phyloP scores from a whole-genome alignment of 129 eudicot genomes.

The Rutidosis leptorrhynchoides region DNA sequence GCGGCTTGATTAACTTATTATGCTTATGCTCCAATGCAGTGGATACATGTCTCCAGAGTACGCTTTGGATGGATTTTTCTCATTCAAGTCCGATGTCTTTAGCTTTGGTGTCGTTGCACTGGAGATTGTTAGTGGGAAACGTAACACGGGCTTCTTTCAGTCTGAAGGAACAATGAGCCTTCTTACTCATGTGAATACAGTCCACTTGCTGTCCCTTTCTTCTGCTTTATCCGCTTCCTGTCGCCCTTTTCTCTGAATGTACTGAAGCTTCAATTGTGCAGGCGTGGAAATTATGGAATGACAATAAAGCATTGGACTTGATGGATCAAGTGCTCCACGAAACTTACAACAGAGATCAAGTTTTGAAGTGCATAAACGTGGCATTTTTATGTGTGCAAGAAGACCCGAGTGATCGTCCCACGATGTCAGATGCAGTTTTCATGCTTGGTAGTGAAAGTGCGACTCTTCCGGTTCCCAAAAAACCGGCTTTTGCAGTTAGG shows the following conservation, averaged over 20 bases:
- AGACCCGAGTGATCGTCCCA: slow-evolving; percentile 41
- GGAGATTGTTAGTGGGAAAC: slow-evolving; percentile 36
- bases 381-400: slow-evolving; percentile 42
- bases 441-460: slow-evolving; percentile 30
- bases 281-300: slow-evolving; percentile 38
- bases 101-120: slow-evolving; percentile 31
- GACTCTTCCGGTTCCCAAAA: slow-evolving; percentile 36
- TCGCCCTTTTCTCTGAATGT: no score
- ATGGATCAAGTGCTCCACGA: slow-evolving; percentile 27
- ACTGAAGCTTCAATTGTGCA: neutral
- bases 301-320: slow-evolving; percentile 21
- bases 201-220: no score
- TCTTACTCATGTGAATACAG: slow-evolving; percentile 26
- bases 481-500: no score
- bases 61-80: no score
- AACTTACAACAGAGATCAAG: slow-evolving; percentile 18
- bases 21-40: slow-evolving; percentile 18
- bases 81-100: slow-evolving; percentile 36
- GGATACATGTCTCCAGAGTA: no score
- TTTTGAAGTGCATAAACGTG: slow-evolving; percentile 34
- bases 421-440: slow-evolving; percentile 29
- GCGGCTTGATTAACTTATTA: no score
- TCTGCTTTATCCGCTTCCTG: neutral
- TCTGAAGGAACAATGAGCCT: slow-evolving; percentile 20
- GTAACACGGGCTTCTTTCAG: slow-evolving; percentile 23